Percentiles rank a stretch among this genome's conserved stretches.
Conservation (phyloP, 2,329 filamentous ascomycete genomes). For the Microdochium trichocladiopsis region DNA sequence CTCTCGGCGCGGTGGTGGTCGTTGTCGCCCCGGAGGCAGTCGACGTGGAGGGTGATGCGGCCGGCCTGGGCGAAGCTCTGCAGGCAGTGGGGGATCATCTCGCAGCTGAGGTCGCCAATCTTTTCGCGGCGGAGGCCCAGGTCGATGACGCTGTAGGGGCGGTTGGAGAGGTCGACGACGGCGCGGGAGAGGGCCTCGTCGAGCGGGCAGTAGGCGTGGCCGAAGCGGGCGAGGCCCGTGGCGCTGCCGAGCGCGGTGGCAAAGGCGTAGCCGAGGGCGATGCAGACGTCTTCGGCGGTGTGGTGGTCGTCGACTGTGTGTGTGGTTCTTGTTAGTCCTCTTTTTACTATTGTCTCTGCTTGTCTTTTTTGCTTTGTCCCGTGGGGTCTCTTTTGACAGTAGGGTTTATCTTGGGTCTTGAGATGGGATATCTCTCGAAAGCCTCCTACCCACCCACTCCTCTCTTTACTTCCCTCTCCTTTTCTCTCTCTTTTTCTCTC, state of each 20-base stretch:
- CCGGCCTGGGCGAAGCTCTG: conserved; percentile 90
- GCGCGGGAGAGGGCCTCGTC: conserved; percentile 92
- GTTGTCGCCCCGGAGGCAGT: conserved; percentile 84
- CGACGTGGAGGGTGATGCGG: conserved; percentile 88
- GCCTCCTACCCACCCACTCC: too few relatives aligned
- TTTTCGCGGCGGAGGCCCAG: conserved; percentile 84
- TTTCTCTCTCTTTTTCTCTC: neutral
- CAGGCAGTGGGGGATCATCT: conserved; percentile 96
- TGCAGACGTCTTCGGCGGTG: conserved; percentile 91
- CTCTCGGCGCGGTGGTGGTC: conserved; percentile 96
- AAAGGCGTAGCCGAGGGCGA: conserved; percentile 84
- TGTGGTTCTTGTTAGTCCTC: neutral
- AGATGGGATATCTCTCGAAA: too few relatives aligned
- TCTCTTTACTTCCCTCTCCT: too few relatives aligned
- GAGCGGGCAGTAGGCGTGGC: conserved; percentile 84
- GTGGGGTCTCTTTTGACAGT: too few relatives aligned
- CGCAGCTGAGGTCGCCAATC: conserved; percentile 85
- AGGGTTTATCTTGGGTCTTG: too few relatives aligned
- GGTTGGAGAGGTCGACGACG: conserved; percentile 90
- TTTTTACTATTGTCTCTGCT: too few relatives aligned
- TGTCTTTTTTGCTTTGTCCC: too few relatives aligned
- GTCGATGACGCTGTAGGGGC: conserved; percentile 78
- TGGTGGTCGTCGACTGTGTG: conserved; percentile 89
- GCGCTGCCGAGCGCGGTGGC: conserved; percentile 70
- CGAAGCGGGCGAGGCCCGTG: conserved; percentile 81